These are phyloP conservation scores for Escovopsis sp. DNA, from an alignment of 2,329 filamentous ascomycete genomes.

Conservation along the genomic window DNA sequence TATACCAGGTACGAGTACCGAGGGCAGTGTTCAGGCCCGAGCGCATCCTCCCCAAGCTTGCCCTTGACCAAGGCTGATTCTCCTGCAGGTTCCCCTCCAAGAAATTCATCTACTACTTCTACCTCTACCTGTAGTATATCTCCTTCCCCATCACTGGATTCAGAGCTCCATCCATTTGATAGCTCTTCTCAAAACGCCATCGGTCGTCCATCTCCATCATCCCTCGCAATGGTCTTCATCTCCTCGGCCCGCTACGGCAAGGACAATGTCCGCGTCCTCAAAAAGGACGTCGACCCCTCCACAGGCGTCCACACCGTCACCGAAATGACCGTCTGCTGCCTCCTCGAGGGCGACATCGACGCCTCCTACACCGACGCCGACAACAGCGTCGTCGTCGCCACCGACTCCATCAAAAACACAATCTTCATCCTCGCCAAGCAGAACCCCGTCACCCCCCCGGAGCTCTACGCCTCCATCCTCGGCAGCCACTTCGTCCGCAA, in stretches of 20 bases:
- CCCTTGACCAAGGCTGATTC: too few relatives aligned
- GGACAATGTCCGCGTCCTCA: conserved; percentile 97
- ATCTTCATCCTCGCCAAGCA: conserved; percentile 92
- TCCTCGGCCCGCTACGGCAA: conserved; percentile 68
- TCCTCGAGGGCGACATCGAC: conserved; percentile 87
- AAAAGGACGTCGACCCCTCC: conserved; percentile 68
- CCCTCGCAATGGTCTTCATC: conserved; percentile 35
- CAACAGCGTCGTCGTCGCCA: conserved; percentile 90
- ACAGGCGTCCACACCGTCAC: conserved; percentile 72
- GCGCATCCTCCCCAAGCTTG: not conserved
- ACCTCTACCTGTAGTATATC: too few relatives aligned
- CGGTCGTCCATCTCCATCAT: conserved; percentile 5
- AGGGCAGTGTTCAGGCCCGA: not conserved
- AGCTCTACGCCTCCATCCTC: conserved; percentile 76
- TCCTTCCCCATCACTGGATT: too few relatives aligned
- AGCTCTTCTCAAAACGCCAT: too few relatives aligned
- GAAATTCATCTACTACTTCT: too few relatives aligned
- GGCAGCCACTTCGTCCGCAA: conserved; percentile 78
- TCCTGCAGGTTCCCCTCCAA: too few relatives aligned
- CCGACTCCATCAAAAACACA: conserved; percentile 97
- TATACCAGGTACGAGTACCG: too few relatives aligned
- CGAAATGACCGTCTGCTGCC: conserved; percentile 87
- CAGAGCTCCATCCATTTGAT: too few relatives aligned
- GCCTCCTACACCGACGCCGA: conserved; percentile 81
- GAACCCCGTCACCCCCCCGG: conserved; percentile 79